A percentile compares a stretch with the other conserved stretches of the same genome.
phyloP scores from a whole-genome alignment of 306 rosid genomes.

The Lathyrus sativus region DNA sequence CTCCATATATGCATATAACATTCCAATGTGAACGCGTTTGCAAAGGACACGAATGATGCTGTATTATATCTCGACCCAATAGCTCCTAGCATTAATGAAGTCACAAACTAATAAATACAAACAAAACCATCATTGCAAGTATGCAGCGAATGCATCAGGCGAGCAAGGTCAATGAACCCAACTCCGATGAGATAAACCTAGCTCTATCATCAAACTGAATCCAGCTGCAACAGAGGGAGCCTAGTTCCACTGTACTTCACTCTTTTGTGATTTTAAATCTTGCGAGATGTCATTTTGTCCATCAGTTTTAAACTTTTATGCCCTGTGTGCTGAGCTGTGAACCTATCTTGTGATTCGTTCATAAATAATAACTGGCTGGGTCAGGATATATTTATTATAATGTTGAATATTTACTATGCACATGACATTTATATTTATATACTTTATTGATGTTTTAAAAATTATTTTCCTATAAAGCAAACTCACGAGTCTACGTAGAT shows the following conservation, averaged over 20 bases:
- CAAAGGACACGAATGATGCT: too few relatives aligned
- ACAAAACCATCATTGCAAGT: too few relatives aligned
- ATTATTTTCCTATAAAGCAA: not conserved
- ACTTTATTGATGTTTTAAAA: not conserved
- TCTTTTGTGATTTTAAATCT: not conserved
- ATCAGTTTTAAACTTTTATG: not conserved
- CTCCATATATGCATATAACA: too few relatives aligned
- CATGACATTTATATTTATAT: slow-evolving; percentile 1
- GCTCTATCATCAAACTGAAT: too few relatives aligned
- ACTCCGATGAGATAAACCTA: too few relatives aligned
- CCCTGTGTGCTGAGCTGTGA: not conserved
- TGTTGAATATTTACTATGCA: not conserved
- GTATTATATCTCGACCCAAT: too few relatives aligned
- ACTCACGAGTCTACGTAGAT: not conserved
- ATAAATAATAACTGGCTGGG: not conserved
- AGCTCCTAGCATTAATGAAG: too few relatives aligned
- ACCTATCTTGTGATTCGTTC: not conserved
- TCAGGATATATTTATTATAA: not conserved
- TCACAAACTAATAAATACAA: too few relatives aligned
- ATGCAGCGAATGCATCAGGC: too few relatives aligned
- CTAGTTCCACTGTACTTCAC: not conserved
- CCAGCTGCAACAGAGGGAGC: not conserved
- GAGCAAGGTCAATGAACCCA: too few relatives aligned
- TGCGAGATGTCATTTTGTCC: not conserved
- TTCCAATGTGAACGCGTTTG: too few relatives aligned